A percentile compares a stretch with the other conserved stretches of the same genome.
Conservation (phyloP, 139 green algal species). For the Edaphochlamys debaryana region DNA sequence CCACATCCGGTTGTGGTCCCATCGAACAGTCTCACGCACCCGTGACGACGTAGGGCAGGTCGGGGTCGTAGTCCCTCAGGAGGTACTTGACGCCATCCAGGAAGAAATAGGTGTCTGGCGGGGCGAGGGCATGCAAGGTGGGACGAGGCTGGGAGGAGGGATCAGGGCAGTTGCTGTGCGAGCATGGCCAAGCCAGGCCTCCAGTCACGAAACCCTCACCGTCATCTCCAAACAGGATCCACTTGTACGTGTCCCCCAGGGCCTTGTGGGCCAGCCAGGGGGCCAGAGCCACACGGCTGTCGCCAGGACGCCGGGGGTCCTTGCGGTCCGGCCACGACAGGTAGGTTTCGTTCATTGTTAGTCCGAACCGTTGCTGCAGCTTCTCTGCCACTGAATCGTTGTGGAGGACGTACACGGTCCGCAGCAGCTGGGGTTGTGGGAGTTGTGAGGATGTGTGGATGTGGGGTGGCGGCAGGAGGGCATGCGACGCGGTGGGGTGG, state of each 20-base stretch:
- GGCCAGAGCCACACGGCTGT: background rate
- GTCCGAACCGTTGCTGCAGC: too few species aligned
- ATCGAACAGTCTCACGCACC: too few species aligned
- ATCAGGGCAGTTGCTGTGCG: background rate
- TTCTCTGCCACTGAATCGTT: too few species aligned
- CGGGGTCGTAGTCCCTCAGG: constrained; percentile 20
- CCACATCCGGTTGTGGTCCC: too few species aligned
- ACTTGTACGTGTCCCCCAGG: constrained; percentile 6
- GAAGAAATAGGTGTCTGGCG: constrained; percentile 32
- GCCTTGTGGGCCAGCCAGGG: background rate
- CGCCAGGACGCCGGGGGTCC: background rate
- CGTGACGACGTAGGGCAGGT: constrained; percentile 30
- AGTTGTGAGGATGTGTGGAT: too few species aligned
- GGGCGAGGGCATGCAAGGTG: too few species aligned
- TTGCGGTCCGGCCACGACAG: constrained; percentile 23
- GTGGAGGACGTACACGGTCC: background rate
- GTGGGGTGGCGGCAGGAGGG: too few species aligned
- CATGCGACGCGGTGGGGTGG: too few species aligned
- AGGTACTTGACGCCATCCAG: constrained; percentile 1
- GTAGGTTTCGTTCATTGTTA: background rate
- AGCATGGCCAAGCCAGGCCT: background rate
- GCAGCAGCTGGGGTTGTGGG: background rate
- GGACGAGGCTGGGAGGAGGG: background rate
- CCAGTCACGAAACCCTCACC: background rate
- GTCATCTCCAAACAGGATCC: constrained; percentile 23